Base-by-base conservation (phyloP, 148 eudicot genomes). In the Camellia japonica region DNA sequence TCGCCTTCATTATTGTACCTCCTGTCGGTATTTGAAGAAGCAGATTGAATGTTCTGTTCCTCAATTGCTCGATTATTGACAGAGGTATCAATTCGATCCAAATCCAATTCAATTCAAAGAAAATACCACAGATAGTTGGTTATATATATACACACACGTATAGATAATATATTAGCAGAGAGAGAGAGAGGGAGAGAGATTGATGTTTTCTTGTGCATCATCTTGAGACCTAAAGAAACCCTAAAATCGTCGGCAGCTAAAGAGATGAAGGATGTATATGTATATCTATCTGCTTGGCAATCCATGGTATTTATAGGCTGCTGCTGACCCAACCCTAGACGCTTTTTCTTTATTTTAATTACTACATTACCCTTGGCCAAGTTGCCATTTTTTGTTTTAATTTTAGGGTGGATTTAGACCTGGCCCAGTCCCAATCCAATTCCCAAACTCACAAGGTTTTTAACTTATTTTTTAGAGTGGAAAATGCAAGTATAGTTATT, bases 1-100 rank as follows among this genome's bases (percentile, higher is more conserved):
- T 93, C 87, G 97, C 88, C 91, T 41, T 69, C 72, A 51, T 89
- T 63, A 56, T 69, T 92, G 65, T 83, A 80, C 82, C 84, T 79
- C 73, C 62, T 46, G 71, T 70, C 67, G 79, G 41, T 76, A 46
- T 73, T 3, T 41, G 54, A 56, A 79, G 69, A 71, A 68, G 65
- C 70, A 85, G 81, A 86, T 76, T 46, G 79, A 42, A 8, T 30
- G 5, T 67, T 73, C 76, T 68, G 47, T 23, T 76, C 76, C 78
- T 71, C 83, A 79, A 42, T 78, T 46, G 44, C 60, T 52, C 52
- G 3, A 8, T 16, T n/a, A 46, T 19, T 7, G 75, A 79, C 77
- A 46, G 79, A 85, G 87, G 84, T 20, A 63, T 6, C 2, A 23
- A 23, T 54, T 10, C 8, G 16, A 46, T 10, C 30, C 16, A 16